A percentile compares a stretch with the other conserved stretches of the same genome.
Conservation (phyloP, 176 grass and related monocot genomes). For the Otatea glauca region DNA sequence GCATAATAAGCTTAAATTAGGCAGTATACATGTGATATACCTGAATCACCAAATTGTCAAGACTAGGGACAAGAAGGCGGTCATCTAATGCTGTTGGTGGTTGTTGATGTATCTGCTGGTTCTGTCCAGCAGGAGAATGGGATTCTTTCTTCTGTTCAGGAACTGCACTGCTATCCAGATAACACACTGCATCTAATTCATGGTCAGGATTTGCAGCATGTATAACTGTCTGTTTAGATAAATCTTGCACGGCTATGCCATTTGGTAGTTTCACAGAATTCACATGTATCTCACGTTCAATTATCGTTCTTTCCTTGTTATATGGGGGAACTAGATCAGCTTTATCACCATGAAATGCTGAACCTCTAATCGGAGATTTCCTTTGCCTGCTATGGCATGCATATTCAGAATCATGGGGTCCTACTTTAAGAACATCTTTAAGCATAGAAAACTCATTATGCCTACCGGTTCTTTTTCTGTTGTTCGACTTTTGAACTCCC, state of each 20-base stretch:
- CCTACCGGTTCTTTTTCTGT: constrained; percentile 59
- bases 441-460: constrained; percentile 77
- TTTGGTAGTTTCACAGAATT: constrained; percentile 66
- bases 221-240: constrained; percentile 42
- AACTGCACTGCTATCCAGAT: constrained; percentile 37
- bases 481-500: constrained; percentile 58
- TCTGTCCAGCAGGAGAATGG: constrained; percentile 34
- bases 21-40: constrained; percentile 42
- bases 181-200: constrained; percentile 35
- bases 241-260: constrained; percentile 21
- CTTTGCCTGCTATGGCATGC: constrained; percentile 42
- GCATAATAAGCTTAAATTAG: constrained; percentile 26
- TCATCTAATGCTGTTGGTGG: constrained; percentile 31
- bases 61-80: constrained; percentile 19
- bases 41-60: constrained; percentile 38
- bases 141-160: constrained; percentile 24
- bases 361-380: constrained; percentile 46
- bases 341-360: constrained; percentile 37
- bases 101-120: constrained; percentile 46
- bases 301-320: constrained; percentile 51
- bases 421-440: constrained; percentile 82
- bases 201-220: constrained; percentile 43
- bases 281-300: constrained; percentile 82
- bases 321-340: constrained; percentile 31
- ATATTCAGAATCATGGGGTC: constrained; percentile 57